Conservation (phyloP, 2,329 filamentous ascomycete species). For the Penicillium sp. region DNA sequence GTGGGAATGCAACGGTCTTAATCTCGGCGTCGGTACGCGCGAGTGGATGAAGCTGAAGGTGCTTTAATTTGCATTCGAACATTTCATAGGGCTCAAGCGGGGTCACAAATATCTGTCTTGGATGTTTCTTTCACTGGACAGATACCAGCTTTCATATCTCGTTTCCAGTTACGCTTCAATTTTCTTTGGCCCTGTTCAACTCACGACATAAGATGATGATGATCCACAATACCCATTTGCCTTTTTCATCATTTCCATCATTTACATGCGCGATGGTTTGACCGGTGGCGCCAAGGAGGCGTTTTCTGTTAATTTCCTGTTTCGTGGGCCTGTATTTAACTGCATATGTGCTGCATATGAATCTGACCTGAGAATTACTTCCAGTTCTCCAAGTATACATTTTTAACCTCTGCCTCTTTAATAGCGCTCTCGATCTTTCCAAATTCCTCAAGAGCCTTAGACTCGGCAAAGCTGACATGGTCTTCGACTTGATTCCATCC, state of each 20-base stretch:
- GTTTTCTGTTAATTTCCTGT: neutral
- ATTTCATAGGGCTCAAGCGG: constrained; percentile 13
- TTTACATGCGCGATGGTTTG: constrained; percentile 12
- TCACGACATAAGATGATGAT: constrained; percentile 25
- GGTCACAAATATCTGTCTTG: neutral
- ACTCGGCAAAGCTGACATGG: constrained; percentile 40
- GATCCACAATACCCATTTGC: constrained; percentile 32
- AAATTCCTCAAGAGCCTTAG: constrained; percentile 38
- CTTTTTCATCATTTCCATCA: constrained; percentile 17
- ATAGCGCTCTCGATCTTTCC: constrained; percentile 28
- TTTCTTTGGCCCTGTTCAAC: neutral
- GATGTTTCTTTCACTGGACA: constrained; percentile 7
- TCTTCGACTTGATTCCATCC: constrained; percentile 45
- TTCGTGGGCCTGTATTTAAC: constrained; percentile 11
- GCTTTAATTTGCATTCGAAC: constrained; percentile 51
- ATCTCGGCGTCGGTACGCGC: constrained; percentile 77
- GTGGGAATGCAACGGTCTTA: constrained; percentile 86
- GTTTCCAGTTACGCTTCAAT: neutral
- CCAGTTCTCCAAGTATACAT: constrained; percentile 28
- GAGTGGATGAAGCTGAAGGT: constrained; percentile 87
- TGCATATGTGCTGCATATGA: constrained; percentile 6
- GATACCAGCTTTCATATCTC: constrained; percentile 4
- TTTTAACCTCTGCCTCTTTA: constrained; percentile 34
- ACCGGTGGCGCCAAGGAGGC: neutral
- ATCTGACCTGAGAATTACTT: constrained; percentile 7